Conservation (phyloP, 768 basidiomycete genomes). For the Suillus subalutaceus region DNA sequence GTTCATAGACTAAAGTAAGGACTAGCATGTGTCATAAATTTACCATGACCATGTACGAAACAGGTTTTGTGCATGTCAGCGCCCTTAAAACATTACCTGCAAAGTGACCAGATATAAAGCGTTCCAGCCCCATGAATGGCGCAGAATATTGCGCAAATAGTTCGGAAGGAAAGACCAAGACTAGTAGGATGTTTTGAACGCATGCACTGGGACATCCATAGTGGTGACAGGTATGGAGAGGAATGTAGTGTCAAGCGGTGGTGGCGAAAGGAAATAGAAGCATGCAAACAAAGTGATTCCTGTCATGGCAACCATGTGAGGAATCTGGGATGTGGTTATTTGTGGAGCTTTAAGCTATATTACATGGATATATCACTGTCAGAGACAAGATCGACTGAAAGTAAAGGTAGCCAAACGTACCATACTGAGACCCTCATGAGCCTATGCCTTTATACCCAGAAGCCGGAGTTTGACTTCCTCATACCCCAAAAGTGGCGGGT, state of each 20-base stretch:
- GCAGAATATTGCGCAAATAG: constrained; percentile 9
- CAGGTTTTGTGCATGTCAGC: too few species aligned
- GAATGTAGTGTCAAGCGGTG: constrained; percentile 10
- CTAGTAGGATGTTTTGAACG: constrained; percentile 17
- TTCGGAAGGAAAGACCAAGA: constrained; percentile 20
- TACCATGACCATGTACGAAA: too few species aligned
- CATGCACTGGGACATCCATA: constrained; percentile 22
- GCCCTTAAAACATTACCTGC: constrained; percentile 29
- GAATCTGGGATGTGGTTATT: constrained; percentile 58
- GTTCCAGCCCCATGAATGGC: constrained; percentile 27
- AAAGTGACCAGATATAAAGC: constrained; percentile 35
- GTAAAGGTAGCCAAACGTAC: constrained; percentile 39
- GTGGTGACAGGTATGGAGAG: constrained; percentile 17
- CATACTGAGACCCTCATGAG: constrained; percentile 82
- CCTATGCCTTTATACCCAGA: constrained; percentile 77
- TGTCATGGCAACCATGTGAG: constrained; percentile 35
- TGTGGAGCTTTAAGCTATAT: constrained; percentile 62
- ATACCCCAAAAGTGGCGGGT: constrained; percentile 74
- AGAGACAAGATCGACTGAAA: not conserved
- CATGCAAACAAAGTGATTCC: constrained; percentile 21
- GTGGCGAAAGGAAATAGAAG: constrained; percentile 25
- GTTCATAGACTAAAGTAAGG: too few species aligned
- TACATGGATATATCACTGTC: not conserved
- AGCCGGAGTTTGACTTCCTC: constrained; percentile 83
- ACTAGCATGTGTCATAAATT: too few species aligned